phyloP scores from a whole-genome alignment of 176 grass and related monocot genomes.

The Saccharum officinarum region DNA sequence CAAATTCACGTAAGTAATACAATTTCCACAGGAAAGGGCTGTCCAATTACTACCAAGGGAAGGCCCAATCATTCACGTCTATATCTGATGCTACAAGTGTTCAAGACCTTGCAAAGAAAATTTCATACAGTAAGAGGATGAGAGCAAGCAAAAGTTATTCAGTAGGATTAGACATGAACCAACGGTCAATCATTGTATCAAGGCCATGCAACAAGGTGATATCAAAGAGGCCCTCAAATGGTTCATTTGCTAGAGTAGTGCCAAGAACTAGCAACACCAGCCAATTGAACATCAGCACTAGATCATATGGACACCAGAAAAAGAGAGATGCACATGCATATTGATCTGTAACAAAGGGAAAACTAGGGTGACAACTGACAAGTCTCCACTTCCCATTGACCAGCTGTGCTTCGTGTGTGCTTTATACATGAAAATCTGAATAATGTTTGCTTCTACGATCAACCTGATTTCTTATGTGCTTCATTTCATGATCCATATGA shows the following conservation, averaged over 20 bases:
- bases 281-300: slow-evolving; percentile 26
- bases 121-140: slow-evolving; percentile 60
- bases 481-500: slow-evolving; percentile 6
- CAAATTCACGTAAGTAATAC: background rate
- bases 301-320: slow-evolving; percentile 33
- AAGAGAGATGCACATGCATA: slow-evolving; percentile 38
- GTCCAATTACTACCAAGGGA: slow-evolving; percentile 64
- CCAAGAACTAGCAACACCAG: slow-evolving; percentile 48
- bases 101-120: slow-evolving; percentile 64
- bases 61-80: slow-evolving; percentile 68
- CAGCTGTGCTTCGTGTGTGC: background rate
- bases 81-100: slow-evolving; percentile 42
- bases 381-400: background rate
- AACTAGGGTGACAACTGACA: background rate
- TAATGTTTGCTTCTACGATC: background rate
- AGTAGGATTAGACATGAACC: slow-evolving; percentile 50
- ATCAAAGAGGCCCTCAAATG: slow-evolving; percentile 62
- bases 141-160: slow-evolving; percentile 70
- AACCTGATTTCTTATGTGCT: slow-evolving; percentile 1
- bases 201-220: slow-evolving; percentile 52
- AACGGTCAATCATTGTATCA: slow-evolving; percentile 33
- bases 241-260: slow-evolving; percentile 38
- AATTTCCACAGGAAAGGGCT: slow-evolving; percentile 58
- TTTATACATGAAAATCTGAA: background rate
- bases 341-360: slow-evolving; percentile 16